Evolutionary conservation across 2,329 filamentous ascomycete species (phyloP).

Genomic region (Fusarium sp.): DNA sequence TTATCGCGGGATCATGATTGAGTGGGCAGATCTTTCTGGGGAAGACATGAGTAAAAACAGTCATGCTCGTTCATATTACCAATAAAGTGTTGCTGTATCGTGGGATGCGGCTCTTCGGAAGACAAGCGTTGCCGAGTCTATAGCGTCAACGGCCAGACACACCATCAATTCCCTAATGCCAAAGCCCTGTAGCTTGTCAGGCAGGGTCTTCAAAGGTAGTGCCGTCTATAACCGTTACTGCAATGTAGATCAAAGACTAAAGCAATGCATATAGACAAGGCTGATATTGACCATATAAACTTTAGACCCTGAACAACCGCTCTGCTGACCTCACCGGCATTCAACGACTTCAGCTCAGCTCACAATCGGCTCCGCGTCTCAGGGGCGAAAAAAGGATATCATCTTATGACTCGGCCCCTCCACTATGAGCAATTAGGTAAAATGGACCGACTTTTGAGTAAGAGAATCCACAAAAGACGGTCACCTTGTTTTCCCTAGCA

Average conservation of each 20-base stretch:
- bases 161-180: no score
- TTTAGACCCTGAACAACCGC: slow-evolving; percentile 6
- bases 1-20: slow-evolving; percentile 1
- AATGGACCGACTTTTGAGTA: slow-evolving; percentile 44
- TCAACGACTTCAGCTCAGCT: neutral
- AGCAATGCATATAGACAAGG: neutral
- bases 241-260: neutral
- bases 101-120: neutral
- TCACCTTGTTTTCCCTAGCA: slow-evolving; percentile 2
- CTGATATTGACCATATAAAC: slow-evolving; percentile 1
- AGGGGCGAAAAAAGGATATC: slow-evolving; percentile 5
- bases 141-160: neutral
- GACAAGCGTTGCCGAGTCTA: slow-evolving; percentile 3
- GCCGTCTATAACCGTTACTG: neutral
- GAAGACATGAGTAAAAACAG: neutral
- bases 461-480: slow-evolving; percentile 41
- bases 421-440: slow-evolving; percentile 39
- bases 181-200: no score
- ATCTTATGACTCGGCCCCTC: slow-evolving; percentile 37
- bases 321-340: neutral
- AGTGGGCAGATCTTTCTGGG: slow-evolving; percentile 17
- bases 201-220: neutral
- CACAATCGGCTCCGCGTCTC: slow-evolving; percentile 3
- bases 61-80: neutral
- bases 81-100: neutral